Evolutionary conservation across 1,139 yeast genomes (phyloP), one percentile per base, ranked within the genome.

Genomic region (Sugiyamaella grinbergsii): DNA sequence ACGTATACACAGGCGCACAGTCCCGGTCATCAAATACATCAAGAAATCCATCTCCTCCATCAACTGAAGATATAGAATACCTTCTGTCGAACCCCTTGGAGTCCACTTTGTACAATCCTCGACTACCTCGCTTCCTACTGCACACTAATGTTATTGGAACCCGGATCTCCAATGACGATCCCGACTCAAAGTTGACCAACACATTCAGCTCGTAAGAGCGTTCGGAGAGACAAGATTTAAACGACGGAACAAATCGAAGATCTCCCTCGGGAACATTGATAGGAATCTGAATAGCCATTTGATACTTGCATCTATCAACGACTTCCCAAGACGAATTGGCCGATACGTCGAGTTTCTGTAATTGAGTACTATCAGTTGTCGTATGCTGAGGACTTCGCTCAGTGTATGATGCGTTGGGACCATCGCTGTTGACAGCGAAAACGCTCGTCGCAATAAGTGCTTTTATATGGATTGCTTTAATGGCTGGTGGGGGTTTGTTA

Each of bases 211-310:
- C 38, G 20, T 50, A 50, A 11, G 34, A 18, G 16, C 53, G 32
- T 23, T 50, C 50, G 3, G 42, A 32, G 4, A 50, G 29, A 23
- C 53, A 50, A 4, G 53, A 45, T 37, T 46, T 34, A 40, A 50
- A 50, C 3, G 50, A 45, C 3, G 53, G 53, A 11, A 45, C 34
- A 16, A 50, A 38, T 16, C 49, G 15, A 13, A 39, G 23, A 31
- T 50, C 50, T 20, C 42, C 47, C n/a, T 33, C 44, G 1, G 53
- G 47, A 8, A 50, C 31, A 13, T 19, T 29, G 10, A 46, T 19
- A 8, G 53, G 53, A 13, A 50, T 38, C n/a, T 42, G 33, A 22
- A 45, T 38, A 11, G 23, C 8, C 19, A 23, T 28, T 10, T 18
- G 33, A 36, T 22, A 50, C 13, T 19, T 34, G 20, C 24, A 15